These are phyloP conservation scores for Alloteropsis angusta DNA, from an alignment of 202 grass and related monocot genomes.

Conservation along the genomic window DNA sequence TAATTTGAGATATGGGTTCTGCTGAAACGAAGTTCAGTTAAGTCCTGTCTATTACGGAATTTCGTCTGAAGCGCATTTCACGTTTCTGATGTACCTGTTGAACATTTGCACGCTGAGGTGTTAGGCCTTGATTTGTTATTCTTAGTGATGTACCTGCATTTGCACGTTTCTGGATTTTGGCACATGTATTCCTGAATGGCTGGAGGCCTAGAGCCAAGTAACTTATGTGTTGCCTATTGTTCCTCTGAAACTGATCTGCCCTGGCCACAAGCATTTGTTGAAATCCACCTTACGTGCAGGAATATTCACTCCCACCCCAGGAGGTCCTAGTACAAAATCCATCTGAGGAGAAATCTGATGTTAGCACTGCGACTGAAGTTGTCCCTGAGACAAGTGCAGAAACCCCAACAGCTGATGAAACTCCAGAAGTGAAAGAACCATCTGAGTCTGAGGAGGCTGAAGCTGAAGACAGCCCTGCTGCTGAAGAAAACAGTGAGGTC, in stretches of 20 bases:
- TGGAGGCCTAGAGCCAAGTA: neutral
- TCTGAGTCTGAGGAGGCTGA: slow-evolving; percentile 23
- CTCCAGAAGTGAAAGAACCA: slow-evolving; percentile 28
- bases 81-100: neutral
- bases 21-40: neutral
- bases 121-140: neutral
- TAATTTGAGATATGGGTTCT: neutral
- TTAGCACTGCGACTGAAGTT: neutral
- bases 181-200: neutral
- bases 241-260: neutral
- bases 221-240: neutral
- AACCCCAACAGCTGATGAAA: slow-evolving; percentile 22
- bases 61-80: neutral
- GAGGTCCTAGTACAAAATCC: slow-evolving; percentile 13
- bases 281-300: slow-evolving; percentile 10
- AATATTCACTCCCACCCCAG: slow-evolving; percentile 36
- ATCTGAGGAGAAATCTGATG: slow-evolving; percentile 31
- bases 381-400: slow-evolving; percentile 12
- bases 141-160: neutral
- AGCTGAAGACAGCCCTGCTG: slow-evolving; percentile 31
- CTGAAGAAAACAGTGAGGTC: slow-evolving; percentile 30
- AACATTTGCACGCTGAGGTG: neutral
- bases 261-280: neutral
- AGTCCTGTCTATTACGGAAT: neutral
- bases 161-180: neutral